Percentiles rank a stretch among this genome's conserved stretches.
These are phyloP conservation scores for Leishmania turanica DNA, from an alignment of 208 protist species.

Conservation along the genomic window DNA sequence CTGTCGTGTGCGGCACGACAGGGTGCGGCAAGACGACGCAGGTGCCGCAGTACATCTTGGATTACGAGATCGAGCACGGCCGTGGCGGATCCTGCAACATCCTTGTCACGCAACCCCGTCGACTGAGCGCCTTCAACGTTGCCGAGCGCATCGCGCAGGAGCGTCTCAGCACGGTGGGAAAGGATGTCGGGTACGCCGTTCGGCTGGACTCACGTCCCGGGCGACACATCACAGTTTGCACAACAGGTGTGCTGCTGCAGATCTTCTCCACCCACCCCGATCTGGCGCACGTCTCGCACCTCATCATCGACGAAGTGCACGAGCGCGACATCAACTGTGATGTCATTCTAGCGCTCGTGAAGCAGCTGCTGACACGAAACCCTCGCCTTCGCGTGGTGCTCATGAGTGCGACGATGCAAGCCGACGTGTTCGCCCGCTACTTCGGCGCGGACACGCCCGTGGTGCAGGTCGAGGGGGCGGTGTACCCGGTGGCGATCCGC, in stretches of 20 bases:
- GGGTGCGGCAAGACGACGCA: slow-evolving; percentile 94
- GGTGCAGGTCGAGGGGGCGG: slow-evolving; percentile 69
- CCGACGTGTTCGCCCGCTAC: slow-evolving; percentile 97
- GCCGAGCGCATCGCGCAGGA: slow-evolving; percentile 98
- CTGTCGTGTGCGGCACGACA: slow-evolving; percentile 90
- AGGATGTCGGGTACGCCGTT: slow-evolving; percentile 97
- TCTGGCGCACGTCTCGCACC: slow-evolving; percentile 90
- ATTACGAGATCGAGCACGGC: slow-evolving; percentile 66
- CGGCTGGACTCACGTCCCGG: slow-evolving; percentile 96
- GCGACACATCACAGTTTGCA: slow-evolving; percentile 96
- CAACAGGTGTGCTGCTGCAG: slow-evolving; percentile 98
- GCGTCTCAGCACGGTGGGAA: slow-evolving; percentile 81
- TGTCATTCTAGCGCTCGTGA: slow-evolving; percentile 97
- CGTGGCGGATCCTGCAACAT: slow-evolving; percentile 62
- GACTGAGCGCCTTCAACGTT: slow-evolving; percentile 98
- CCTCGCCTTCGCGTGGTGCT: slow-evolving; percentile 95
- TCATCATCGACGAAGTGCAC: slow-evolving; percentile 99
- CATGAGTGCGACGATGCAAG: slow-evolving; percentile 98
- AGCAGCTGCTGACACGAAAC: slow-evolving; percentile 75
- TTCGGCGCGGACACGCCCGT: slow-evolving; percentile 82
- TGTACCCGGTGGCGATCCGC: slow-evolving; percentile 70
- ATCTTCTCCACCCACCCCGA: slow-evolving; percentile 92
- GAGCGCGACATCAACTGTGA: slow-evolving; percentile 99
- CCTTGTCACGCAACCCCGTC: slow-evolving; percentile 97
- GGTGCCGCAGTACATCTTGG: slow-evolving; percentile 93